These are phyloP conservation scores for Lachancea quebecensis DNA, from an alignment of 805 yeast genomes.

Conservation along the genomic window DNA sequence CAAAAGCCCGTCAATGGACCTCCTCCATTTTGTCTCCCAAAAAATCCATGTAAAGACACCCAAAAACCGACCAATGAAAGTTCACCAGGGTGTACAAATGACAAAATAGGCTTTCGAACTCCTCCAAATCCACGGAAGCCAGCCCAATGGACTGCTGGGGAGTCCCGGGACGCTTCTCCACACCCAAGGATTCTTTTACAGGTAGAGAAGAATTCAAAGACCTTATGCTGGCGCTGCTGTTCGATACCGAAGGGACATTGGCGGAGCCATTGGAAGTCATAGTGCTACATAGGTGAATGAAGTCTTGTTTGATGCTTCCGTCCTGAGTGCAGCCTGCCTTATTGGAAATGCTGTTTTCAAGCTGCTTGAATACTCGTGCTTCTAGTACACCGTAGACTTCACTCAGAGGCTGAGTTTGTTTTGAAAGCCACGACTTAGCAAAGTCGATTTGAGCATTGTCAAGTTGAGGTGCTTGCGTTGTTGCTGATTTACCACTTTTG, in stretches of 20 bases:
- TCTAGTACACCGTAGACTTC: conserved; percentile 74
- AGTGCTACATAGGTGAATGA: conserved; percentile 25
- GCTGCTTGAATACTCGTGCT: conserved; percentile 49
- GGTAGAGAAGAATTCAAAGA: conserved; percentile 5
- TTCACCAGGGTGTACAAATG: conserved; percentile 60
- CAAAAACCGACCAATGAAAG: conserved; percentile 82
- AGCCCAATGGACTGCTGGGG: conserved; percentile 3
- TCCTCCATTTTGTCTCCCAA: conserved; percentile 23
- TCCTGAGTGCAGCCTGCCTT: conserved; percentile 25
- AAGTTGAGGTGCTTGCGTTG: conserved; percentile 10
- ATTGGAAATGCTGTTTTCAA: conserved; percentile 34
- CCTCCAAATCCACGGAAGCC: conserved; percentile 36
- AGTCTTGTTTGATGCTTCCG: conserved; percentile 31
- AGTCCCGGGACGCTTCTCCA: not conserved
- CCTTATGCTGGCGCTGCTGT: not conserved
- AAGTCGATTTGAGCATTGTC: conserved; percentile 38
- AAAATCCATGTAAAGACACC: conserved; percentile 51
- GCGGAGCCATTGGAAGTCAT: conserved; percentile 8
- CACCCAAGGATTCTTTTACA: not conserved
- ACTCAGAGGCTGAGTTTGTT: conserved; percentile 79
- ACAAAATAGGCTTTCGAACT: conserved; percentile 49
- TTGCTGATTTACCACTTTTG: conserved; percentile 18
- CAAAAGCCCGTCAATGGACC: conserved; percentile 1
- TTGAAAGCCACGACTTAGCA: conserved; percentile 71
- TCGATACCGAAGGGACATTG: conserved; percentile 6